These are phyloP conservation scores for Chenopodium quinoa DNA, from an alignment of 148 eudicot species.

Conservation along the genomic window DNA sequence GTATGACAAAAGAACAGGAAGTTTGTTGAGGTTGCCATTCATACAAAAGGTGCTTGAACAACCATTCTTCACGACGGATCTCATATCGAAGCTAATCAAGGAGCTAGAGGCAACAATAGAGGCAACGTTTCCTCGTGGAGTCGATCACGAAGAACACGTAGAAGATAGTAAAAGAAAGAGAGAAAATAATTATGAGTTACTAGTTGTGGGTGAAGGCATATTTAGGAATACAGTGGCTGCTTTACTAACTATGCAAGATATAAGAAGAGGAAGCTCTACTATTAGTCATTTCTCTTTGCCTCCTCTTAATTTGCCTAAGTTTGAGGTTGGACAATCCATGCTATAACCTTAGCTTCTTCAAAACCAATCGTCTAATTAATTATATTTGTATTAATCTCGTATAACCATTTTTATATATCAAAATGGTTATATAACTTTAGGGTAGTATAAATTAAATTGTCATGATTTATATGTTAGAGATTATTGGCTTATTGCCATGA, in stretches of 20 bases:
- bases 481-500: not conserved
- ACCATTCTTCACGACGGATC: conserved; percentile 74
- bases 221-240: conserved; percentile 78
- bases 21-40: conserved; percentile 55
- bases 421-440: not conserved
- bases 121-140: conserved; percentile 35
- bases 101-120: conserved; percentile 66
- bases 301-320: conserved; percentile 50
- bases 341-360: conserved; percentile 26
- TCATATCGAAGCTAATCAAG: conserved; percentile 60
- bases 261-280: conserved; percentile 71
- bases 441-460: not conserved
- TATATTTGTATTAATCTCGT: not conserved
- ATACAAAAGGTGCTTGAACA: conserved; percentile 62
- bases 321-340: conserved; percentile 37
- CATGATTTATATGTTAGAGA: not conserved
- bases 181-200: conserved; percentile 5
- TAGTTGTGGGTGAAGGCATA: conserved; percentile 51
- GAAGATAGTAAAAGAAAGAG: conserved; percentile 14
- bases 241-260: conserved; percentile 60
- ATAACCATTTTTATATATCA: not conserved
- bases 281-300: conserved; percentile 56
- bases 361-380: not conserved
- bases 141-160: conserved; percentile 3
- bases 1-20: conserved; percentile 78